Evolutionary conservation across 129 eudicot species (phyloP), one percentile per base, ranked within the genome.

Genomic region (Ambrosia trifida): DNA sequence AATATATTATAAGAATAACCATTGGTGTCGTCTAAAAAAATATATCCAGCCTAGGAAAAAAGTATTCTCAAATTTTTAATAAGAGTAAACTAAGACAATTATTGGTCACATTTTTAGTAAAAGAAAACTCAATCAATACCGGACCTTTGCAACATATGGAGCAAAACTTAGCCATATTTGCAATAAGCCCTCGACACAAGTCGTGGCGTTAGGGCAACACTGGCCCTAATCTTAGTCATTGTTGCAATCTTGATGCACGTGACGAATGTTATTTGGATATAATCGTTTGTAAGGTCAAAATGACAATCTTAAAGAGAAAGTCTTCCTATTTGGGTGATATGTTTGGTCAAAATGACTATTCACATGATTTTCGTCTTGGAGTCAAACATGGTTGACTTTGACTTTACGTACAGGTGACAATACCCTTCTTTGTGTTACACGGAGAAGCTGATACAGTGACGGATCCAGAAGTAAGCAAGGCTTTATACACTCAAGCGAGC

Each of bases 361-460:
- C 11, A n/a, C 7, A 4, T 16, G 3, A 50, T 50, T 50, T 36
- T 16, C 30, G 13, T 61, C 67, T n/a, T 4, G 11, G 8, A 33
- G 40, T 12, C 10, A 58, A 46, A 32, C 2, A 46, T 16, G 2
- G 57, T 12, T 60, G 8, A 7, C 12, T 12, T 61, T 41, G 62
- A 24, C 36, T 35, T 40, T 54, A 16, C 67, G 14, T 53, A 54
- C 86, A 93, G 98, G 88, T 93, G 67, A 87, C 88, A 10, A 63
- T 93, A 28, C 96, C 96, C 32, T 93, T 93, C 77, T 83, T 93
- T 40, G 95, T 93, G 75, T 77, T 93, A 82, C 98, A 93, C n/a
- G 98, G 98, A 31, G 96, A 89, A 69, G 90, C 95, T 3, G 98
- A 89, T 63, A 85, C 61, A 5, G 96, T 93, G 70, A 93, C 98